phyloP scores from a whole-genome alignment of 1,139 yeast genomes.

The Pichia norvegensis region DNA sequence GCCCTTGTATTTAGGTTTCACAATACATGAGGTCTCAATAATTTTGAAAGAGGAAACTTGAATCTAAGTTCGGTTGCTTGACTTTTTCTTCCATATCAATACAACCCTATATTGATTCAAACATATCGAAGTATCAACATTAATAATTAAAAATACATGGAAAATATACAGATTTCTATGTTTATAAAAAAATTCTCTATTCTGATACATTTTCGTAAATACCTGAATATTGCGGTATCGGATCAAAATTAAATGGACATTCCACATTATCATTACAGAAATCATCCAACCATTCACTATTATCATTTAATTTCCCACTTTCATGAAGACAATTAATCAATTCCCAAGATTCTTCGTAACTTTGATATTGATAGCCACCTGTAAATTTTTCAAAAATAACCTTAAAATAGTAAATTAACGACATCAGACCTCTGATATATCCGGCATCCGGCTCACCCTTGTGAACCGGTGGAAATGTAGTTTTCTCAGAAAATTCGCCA shows the following conservation, averaged over 20 bases:
- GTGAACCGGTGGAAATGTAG: constrained; percentile 62
- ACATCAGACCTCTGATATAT: constrained; percentile 69
- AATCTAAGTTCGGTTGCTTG: constrained; percentile 13
- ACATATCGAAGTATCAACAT: constrained; percentile 1
- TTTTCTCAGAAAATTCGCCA: constrained; percentile 34
- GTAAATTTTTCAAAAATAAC: constrained; percentile 45
- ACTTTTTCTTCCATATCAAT: constrained; percentile 6
- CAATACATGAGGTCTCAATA: constrained; percentile 22
- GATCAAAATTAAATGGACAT: constrained; percentile 22
- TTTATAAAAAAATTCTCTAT: constrained; percentile 1
- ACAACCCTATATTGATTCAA: constrained; percentile 12
- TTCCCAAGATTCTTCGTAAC: constrained; percentile 19
- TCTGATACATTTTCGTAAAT: constrained; percentile 26
- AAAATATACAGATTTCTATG: constrained; percentile 1
- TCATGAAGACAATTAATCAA: constrained; percentile 27
- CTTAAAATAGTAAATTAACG: constrained; percentile 57
- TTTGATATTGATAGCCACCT: constrained; percentile 25
- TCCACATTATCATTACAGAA: constrained; percentile 33
- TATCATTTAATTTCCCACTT: constrained; percentile 21
- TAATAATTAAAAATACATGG: neutral
- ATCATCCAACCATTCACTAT: constrained; percentile 43
- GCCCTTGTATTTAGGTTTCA: constrained; percentile 6
- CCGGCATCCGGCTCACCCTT: constrained; percentile 67
- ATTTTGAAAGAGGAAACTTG: constrained; percentile 22
- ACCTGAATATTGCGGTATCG: constrained; percentile 19